Conservation (phyloP, 2,329 filamentous ascomycete species). For the Penicillium sp. region DNA sequence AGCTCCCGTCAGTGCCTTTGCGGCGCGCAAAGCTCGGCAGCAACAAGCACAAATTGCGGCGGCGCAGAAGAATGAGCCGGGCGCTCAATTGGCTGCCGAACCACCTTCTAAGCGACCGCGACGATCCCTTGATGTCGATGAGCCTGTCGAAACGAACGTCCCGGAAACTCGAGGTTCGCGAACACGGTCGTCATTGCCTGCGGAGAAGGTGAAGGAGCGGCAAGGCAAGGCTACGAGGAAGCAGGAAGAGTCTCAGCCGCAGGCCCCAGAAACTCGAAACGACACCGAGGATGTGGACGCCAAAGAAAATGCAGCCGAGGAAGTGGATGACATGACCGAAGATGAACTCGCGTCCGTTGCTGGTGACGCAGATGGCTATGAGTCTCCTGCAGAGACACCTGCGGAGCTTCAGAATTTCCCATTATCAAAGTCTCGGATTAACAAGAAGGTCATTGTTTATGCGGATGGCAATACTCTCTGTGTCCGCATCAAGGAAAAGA, state of each 20-base stretch:
- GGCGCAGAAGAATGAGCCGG: constrained; percentile 16
- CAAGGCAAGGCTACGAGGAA: constrained; percentile 2
- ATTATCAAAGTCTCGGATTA: constrained; percentile 36
- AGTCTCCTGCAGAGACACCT: constrained; percentile 29
- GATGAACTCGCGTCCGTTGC: constrained; percentile 22
- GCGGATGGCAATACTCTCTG: constrained; percentile 36
- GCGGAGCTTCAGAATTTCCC: constrained; percentile 36
- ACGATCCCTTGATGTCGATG: constrained; percentile 23
- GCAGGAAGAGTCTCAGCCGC: background rate
- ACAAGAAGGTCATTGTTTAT: constrained; percentile 36
- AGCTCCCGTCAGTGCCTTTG: constrained; percentile 41
- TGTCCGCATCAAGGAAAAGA: constrained; percentile 38
- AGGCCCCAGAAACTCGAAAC: constrained; percentile 5
- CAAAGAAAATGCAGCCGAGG: constrained; percentile 5
- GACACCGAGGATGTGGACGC: constrained; percentile 17
- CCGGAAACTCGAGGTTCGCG: constrained; percentile 12
- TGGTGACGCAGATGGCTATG: constrained; percentile 29
- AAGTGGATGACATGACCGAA: constrained; percentile 19
- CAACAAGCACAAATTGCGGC: constrained; percentile 27
- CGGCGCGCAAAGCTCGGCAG: constrained; percentile 40
- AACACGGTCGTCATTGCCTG: constrained; percentile 19
- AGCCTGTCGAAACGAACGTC: constrained; percentile 9
- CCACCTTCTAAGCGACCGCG: constrained; percentile 36
- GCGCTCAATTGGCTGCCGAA: constrained; percentile 21
- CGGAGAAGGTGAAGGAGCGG: constrained; percentile 9